Conservation (phyloP, 441 rosid species). For the Breynia disticha region DNA sequence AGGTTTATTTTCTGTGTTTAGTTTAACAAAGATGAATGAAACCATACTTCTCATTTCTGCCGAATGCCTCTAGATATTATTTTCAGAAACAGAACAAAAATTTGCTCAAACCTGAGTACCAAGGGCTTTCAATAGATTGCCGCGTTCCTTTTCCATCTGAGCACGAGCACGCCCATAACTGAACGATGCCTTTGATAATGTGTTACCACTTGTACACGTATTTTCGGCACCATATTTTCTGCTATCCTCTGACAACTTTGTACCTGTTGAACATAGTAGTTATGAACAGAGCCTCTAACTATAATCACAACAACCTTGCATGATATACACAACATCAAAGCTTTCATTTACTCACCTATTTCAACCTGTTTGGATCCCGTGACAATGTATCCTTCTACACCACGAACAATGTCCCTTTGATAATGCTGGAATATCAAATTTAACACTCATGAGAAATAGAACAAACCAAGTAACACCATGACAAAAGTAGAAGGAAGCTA, state of each 20-base stretch:
- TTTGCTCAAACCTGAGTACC: conserved; percentile 68
- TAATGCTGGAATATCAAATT: conserved; percentile 46
- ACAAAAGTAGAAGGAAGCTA: not conserved
- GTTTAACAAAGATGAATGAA: too few species aligned
- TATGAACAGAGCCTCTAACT: not conserved
- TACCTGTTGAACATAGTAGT: conserved; percentile 39
- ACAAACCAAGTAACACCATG: conserved; percentile 5
- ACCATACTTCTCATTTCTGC: too few species aligned
- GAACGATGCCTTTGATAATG: conserved; percentile 65
- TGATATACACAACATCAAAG: not conserved
- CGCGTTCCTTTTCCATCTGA: conserved; percentile 85
- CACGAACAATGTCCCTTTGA: conserved; percentile 86
- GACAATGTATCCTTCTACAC: conserved; percentile 78
- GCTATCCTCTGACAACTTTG: conserved; percentile 78
- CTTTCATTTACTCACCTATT: conserved; percentile 53
- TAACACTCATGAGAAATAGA: conserved; percentile 1
- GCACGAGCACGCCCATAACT: conserved; percentile 59
- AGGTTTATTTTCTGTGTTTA: too few species aligned
- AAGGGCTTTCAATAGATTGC: conserved; percentile 64
- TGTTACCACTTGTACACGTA: conserved; percentile 80
- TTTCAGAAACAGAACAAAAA: conserved; percentile 3
- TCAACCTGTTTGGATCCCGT: conserved; percentile 87
- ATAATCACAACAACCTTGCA: not conserved
- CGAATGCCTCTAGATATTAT: not conserved
- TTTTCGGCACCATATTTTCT: conserved; percentile 78